Conservation (phyloP, 140 eudicot species). For the Oenanthe javanica region DNA sequence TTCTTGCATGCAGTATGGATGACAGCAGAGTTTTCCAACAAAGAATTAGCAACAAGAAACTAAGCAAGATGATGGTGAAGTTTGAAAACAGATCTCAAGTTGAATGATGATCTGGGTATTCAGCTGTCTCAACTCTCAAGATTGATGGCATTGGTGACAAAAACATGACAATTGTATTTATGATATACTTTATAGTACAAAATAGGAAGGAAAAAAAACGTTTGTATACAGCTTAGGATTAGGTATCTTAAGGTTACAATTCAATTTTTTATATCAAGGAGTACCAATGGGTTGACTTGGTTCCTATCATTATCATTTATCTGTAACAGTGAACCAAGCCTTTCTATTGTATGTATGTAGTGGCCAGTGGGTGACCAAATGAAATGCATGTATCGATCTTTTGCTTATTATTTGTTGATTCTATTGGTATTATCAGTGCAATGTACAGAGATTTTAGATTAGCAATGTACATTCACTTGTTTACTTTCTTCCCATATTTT, state of each 20-base stretch:
- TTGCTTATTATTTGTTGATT: not conserved
- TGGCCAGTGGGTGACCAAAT: not conserved
- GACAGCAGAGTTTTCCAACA: constrained; percentile 50
- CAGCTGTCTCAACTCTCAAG: not conserved
- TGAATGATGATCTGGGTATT: not conserved
- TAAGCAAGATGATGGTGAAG: constrained; percentile 63
- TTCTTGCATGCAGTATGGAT: constrained; percentile 38
- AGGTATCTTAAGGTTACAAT: not conserved
- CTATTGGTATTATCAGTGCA: not conserved
- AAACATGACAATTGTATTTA: not conserved
- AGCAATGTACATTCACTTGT: not conserved
- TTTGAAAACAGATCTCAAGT: constrained; percentile 33
- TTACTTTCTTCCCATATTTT: not conserved
- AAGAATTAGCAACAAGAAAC: constrained; percentile 82
- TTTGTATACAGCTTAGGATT: constrained; percentile 5
- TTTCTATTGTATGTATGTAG: not conserved
- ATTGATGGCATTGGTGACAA: not conserved
- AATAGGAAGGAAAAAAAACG: too few species aligned
- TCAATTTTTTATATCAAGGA: not conserved
- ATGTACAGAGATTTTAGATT: not conserved
- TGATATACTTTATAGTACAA: not conserved
- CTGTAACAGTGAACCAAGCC: not conserved
- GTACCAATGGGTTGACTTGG: constrained; percentile 6
- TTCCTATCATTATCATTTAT: not conserved
- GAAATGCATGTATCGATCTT: not conserved